Conservation (phyloP, 305 asterid genomes). For the Petunia hybrid region DNA sequence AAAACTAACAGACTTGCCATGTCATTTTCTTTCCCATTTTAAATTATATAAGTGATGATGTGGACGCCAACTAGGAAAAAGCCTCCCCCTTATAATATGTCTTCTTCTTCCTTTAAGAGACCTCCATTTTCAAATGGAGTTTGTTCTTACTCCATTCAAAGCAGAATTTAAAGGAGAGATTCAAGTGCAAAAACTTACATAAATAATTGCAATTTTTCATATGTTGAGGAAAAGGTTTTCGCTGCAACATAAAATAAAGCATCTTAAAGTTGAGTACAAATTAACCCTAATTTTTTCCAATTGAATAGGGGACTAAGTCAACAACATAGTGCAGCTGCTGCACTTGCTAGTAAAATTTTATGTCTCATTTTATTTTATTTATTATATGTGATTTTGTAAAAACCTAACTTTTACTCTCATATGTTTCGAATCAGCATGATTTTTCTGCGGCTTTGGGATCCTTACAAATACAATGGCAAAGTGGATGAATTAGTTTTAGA, state of each 20-base stretch:
- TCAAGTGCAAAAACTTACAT: too few relatives aligned
- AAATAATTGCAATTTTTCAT: too few relatives aligned
- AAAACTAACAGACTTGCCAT: slow-evolving; percentile 36
- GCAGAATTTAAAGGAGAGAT: too few relatives aligned
- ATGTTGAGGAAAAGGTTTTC: too few relatives aligned
- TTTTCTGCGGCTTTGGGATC: background rate
- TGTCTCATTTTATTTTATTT: too few relatives aligned
- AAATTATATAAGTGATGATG: slow-evolving; percentile 54
- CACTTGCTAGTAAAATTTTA: background rate
- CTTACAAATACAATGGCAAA: background rate
- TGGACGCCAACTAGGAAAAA: slow-evolving; percentile 62
- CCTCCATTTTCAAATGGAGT: too few relatives aligned
- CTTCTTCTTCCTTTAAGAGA: too few relatives aligned
- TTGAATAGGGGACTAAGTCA: too few relatives aligned
- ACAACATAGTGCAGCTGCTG: slow-evolving; percentile 39
- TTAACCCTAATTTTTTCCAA: too few relatives aligned
- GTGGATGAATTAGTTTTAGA: background rate
- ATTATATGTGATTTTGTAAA: background rate
- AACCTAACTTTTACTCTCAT: background rate
- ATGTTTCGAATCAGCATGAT: background rate
- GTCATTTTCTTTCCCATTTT: slow-evolving; percentile 52
- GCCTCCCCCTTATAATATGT: slow-evolving; percentile 39
- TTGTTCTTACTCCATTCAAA: too few relatives aligned
- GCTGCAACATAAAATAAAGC: too few relatives aligned
- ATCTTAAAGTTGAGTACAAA: too few relatives aligned